Base-by-base conservation (phyloP, 2,329 filamentous ascomycete species). In the Cladosporium austrohemisphaericum region DNA sequence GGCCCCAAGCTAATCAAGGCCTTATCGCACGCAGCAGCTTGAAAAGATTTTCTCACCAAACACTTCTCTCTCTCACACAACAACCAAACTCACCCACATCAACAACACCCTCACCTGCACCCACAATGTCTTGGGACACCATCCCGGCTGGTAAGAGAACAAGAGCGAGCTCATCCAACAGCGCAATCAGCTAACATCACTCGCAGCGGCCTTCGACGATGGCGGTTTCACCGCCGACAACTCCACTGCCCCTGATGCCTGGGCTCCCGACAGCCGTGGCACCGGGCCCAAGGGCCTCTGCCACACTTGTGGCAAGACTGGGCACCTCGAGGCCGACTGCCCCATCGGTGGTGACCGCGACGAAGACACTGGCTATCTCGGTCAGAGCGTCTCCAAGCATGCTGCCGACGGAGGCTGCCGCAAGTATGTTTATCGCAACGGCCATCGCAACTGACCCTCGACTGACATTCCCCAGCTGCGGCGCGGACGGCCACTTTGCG, bases 401-500 rank as follows among this genome's bases (percentile, higher is more conserved):
- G 65, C 59, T 26, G 55, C 41, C 23, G 57, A 60, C 50, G 63
- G 61, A 23, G 68, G 65, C 28, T 75, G 72, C 55, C 70, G 68
- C 56, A 64, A 65, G 71, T 73, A 52, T 66, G 70, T 67, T n/a
- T n/a, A n/a, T n/a, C n/a, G n/a, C 7, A 6, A 25, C 18, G 16
- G 11, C 25, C 25, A 26, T 26, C 25, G 11, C 6, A 26, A 10
- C 10, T 25, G 5, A 26, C 29, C n/a, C 8, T 18, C 19, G 6
- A 48, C 66, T 71, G 32, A 72, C 57, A 29, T 5, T 16, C 25
- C 1, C 16, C 49, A 75, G 71, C 58, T 76, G 73, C 54, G 55
- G 63, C 13, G 58, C 68, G 38, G 59, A 62, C 3, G 70, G 69
- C 1, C 75, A 77, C 61, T 74, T 74, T 48, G 67, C 73, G 31